phyloP scores from a whole-genome alignment of 2,329 filamentous ascomycete species.

The Aspergillus awamori region DNA sequence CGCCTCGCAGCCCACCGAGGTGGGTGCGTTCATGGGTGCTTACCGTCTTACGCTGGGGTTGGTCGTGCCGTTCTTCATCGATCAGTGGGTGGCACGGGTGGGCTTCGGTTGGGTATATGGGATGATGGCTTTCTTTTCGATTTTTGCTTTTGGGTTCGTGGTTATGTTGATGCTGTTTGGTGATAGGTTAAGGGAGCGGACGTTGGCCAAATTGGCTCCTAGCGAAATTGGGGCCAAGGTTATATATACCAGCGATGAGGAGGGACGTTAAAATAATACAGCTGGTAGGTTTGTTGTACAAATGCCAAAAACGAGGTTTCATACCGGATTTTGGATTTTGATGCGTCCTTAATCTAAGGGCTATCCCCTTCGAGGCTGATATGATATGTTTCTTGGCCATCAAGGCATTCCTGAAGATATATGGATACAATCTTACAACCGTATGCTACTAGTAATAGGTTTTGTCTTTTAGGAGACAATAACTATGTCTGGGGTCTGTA shows the following conservation, averaged over 20 bases:
- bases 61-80: background rate
- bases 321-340: too few relatives aligned
- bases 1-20: background rate
- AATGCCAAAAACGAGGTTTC: too few relatives aligned
- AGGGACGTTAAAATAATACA: background rate
- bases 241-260: background rate
- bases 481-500: too few relatives aligned
- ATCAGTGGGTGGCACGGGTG: slow-evolving; percentile 1
- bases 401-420: too few relatives aligned
- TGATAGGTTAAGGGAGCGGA: background rate
- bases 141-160: background rate
- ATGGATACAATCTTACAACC: too few relatives aligned
- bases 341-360: too few relatives aligned
- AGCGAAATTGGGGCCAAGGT: background rate
- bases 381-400: too few relatives aligned
- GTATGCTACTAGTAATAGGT: too few relatives aligned
- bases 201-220: background rate
- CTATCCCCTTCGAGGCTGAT: too few relatives aligned
- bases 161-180: background rate
- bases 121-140: slow-evolving; percentile 6
- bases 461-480: too few relatives aligned
- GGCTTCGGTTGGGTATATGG: slow-evolving; percentile 1
- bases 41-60: background rate
- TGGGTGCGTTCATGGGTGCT: background rate
- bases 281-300: background rate